These are phyloP conservation scores for Xylaria telfairii DNA, from an alignment of 495 filamentous ascomycete species.

Conservation along the genomic window DNA sequence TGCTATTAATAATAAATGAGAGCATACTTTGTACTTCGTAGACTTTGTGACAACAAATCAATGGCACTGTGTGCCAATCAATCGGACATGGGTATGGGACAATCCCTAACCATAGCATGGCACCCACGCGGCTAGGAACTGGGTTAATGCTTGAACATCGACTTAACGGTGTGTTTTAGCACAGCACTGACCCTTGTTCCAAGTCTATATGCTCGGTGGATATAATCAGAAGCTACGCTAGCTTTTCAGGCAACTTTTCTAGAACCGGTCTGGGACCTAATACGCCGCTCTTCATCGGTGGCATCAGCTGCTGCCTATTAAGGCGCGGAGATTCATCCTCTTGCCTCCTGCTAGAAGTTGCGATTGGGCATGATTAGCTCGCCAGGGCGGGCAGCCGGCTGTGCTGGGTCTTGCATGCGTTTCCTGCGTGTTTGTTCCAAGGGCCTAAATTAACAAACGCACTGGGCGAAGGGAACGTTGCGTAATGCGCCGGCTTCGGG, in stretches of 20 bases:
- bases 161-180: not conserved
- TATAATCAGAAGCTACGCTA: not conserved
- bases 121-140: not conserved
- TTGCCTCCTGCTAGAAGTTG: not conserved
- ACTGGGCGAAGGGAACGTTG: not conserved
- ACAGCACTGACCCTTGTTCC: not conserved
- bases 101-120: slow-evolving; percentile 7
- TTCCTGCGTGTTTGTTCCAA: not conserved
- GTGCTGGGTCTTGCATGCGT: slow-evolving; percentile 4
- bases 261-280: not conserved
- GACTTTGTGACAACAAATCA: no score
- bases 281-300: not conserved
- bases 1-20: slow-evolving; percentile 4
- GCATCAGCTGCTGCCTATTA: slow-evolving; percentile 7
- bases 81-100: not conserved
- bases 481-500: not conserved
- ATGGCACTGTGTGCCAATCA: not conserved
- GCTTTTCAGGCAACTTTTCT: slow-evolving; percentile 3
- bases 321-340: not conserved
- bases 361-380: not conserved
- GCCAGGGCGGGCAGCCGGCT: not conserved
- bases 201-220: not conserved
- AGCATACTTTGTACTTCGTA: no score
- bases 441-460: not conserved
- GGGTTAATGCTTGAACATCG: not conserved